phyloP scores from a whole-genome alignment of 179 eudicot species.

The Drosera spatulata region DNA sequence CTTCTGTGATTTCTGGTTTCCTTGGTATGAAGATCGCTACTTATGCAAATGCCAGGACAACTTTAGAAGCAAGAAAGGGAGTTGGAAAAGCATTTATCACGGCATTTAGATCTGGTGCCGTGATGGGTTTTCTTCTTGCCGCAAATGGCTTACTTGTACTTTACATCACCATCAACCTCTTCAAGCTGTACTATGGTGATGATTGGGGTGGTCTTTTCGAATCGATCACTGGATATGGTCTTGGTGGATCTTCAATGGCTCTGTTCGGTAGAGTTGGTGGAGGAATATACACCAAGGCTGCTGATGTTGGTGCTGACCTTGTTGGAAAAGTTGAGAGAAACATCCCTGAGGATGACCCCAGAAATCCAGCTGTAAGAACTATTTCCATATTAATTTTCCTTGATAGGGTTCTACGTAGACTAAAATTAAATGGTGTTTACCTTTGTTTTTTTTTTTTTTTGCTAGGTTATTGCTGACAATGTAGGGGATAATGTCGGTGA shows the following conservation, averaged over 20 bases:
- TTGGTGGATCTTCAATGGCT: slow-evolving; percentile 97
- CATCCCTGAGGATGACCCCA: too few species aligned
- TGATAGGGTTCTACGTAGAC: not conserved
- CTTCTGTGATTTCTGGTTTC: slow-evolving; percentile 78
- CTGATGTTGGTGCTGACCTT: too few species aligned
- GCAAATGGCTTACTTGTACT: slow-evolving; percentile 87
- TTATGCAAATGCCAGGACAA: slow-evolving; percentile 90
- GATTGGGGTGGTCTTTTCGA: slow-evolving; percentile 97
- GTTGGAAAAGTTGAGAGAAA: too few species aligned
- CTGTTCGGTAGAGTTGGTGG: slow-evolving; percentile 96
- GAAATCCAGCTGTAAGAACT: slow-evolving; percentile 46
- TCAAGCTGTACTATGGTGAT: slow-evolving; percentile 88
- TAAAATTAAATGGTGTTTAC: not conserved
- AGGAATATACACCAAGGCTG: slow-evolving; percentile 25
- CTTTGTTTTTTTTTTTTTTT: not conserved
- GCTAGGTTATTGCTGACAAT: slow-evolving; percentile 90
- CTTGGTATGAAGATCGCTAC: slow-evolving; percentile 97
- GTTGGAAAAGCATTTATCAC: slow-evolving; percentile 84
- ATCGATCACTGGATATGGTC: slow-evolving; percentile 93
- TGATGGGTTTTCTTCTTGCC: slow-evolving; percentile 97
- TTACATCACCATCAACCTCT: slow-evolving; percentile 61
- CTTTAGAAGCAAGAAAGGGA: slow-evolving; percentile 90
- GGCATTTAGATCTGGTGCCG: slow-evolving; percentile 93
- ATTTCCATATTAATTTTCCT: not conserved
- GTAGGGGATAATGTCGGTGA: slow-evolving; percentile 97